Evolutionary conservation across 2,329 filamentous ascomycete genomes (phyloP).

Genomic region (Pleochaeta shiraiana): DNA sequence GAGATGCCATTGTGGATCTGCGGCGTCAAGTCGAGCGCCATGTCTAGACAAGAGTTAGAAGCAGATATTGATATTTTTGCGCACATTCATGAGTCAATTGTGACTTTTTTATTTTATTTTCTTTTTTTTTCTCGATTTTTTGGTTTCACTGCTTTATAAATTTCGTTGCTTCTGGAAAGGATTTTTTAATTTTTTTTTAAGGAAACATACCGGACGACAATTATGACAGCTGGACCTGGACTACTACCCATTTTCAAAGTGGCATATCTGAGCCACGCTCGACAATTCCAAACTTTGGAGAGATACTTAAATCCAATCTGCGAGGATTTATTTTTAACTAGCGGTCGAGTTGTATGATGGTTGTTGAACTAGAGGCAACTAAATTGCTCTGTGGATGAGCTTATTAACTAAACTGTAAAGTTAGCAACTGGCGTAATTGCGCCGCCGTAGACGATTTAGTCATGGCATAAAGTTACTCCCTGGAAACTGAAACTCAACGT

Average conservation of each 20-base stretch:
- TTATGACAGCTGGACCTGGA: constrained; percentile 28
- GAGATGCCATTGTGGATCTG: constrained; percentile 88
- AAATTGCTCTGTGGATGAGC: neutral
- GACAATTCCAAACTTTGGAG: too few species aligned
- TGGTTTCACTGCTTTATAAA: neutral
- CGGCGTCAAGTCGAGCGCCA: constrained; percentile 80
- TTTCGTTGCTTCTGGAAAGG: neutral
- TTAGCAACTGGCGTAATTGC: neutral
- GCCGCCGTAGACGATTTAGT: neutral
- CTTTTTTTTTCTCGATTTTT: neutral
- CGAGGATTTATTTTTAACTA: neutral
- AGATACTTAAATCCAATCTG: neutral
- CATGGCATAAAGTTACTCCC: too few species aligned
- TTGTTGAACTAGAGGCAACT: neutral
- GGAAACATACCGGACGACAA: constrained; percentile 25
- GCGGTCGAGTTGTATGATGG: neutral
- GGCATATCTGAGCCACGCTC: neutral
- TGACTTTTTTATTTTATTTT: too few species aligned
- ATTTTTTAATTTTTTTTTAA: neutral
- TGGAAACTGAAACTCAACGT: too few species aligned
- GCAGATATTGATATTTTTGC: neutral
- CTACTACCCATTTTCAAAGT: constrained; percentile 20
- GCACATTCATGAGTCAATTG: too few species aligned
- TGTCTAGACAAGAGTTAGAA: constrained; percentile 34
- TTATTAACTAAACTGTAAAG: neutral